phyloP scores from a whole-genome alignment of 1,284 basidiomycete species.

The Cutaneotrichosporon mucoides region DNA sequence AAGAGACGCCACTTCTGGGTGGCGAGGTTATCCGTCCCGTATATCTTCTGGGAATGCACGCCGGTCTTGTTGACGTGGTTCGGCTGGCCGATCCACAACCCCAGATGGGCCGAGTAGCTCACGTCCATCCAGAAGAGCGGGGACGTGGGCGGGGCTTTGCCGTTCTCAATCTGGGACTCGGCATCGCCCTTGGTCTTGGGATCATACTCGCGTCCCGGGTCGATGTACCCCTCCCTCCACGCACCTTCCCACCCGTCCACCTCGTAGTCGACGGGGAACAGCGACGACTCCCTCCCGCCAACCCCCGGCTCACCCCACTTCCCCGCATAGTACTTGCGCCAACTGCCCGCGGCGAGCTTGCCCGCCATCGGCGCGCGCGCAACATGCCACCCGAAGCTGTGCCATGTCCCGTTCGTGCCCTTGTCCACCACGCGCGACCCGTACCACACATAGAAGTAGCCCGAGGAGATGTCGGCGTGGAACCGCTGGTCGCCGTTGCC shows the following conservation, averaged over 20 bases:
- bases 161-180: conserved; percentile 1
- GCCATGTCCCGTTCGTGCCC: conserved; percentile 10
- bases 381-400: conserved; percentile 9
- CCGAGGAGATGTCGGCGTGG: conserved; percentile 1
- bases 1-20: conserved; percentile 11
- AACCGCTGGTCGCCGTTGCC: conserved; percentile 18
- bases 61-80: conserved; percentile 10
- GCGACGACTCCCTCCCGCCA: conserved; percentile 10
- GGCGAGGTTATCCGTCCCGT: conserved; percentile 9
- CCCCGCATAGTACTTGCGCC: conserved; percentile 15
- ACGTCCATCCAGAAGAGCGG: conserved; percentile 18
- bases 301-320: conserved; percentile 12
- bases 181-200: conserved; percentile 3
- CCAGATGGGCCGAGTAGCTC: conserved; percentile 14
- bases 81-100: conserved; percentile 15
- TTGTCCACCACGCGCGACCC: conserved; percentile 15
- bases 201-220: conserved; percentile 7
- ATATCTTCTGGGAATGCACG: conserved; percentile 9
- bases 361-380: conserved; percentile 9
- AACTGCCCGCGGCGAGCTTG: conserved; percentile 10
- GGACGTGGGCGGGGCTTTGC: conserved; percentile 2
- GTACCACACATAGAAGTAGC: conserved; percentile 18
- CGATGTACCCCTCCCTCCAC: conserved; percentile 5
- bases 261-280: conserved; percentile 4
- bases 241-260: not conserved